Conservation (phyloP, 768 basidiomycete species). For the Pisolithus tinctorius region DNA sequence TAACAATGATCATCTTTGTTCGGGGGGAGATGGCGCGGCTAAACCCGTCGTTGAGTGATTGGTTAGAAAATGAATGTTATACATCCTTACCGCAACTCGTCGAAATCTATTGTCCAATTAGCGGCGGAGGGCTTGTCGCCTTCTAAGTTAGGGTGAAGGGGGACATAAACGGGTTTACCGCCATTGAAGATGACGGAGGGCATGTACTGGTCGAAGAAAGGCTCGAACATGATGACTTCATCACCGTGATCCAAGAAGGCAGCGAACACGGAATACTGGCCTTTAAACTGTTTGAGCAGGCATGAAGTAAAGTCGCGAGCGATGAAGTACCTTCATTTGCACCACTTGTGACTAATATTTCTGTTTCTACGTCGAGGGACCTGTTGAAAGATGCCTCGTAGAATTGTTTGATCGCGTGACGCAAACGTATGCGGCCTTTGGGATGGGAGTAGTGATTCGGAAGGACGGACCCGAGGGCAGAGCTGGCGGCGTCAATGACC, state of each 20-base stretch:
- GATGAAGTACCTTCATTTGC: conserved; percentile 80
- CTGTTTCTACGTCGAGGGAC: conserved; percentile 72
- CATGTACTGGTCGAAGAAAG: conserved; percentile 95
- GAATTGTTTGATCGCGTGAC: conserved; percentile 78
- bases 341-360: conserved; percentile 92
- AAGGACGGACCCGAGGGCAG: conserved; percentile 54
- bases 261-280: conserved; percentile 88
- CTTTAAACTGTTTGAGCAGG: conserved; percentile 32
- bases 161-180: conserved; percentile 89
- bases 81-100: conserved; percentile 66
- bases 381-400: conserved; percentile 66
- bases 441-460: conserved; percentile 90
- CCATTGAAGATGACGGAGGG: conserved; percentile 92
- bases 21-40: conserved; percentile 81
- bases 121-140: conserved; percentile 46
- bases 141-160: conserved; percentile 77
- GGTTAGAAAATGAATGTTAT: not conserved
- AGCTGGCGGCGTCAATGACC: conserved; percentile 67
- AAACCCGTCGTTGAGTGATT: not conserved
- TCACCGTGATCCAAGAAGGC: conserved; percentile 91
- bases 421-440: conserved; percentile 78
- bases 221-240: conserved; percentile 98
- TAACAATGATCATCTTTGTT: conserved; percentile 92
- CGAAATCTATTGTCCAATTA: conserved; percentile 89
- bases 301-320: not conserved